Evolutionary conservation across 306 rosid genomes (phyloP).

Genomic region (Hippophae rhamnoides): DNA sequence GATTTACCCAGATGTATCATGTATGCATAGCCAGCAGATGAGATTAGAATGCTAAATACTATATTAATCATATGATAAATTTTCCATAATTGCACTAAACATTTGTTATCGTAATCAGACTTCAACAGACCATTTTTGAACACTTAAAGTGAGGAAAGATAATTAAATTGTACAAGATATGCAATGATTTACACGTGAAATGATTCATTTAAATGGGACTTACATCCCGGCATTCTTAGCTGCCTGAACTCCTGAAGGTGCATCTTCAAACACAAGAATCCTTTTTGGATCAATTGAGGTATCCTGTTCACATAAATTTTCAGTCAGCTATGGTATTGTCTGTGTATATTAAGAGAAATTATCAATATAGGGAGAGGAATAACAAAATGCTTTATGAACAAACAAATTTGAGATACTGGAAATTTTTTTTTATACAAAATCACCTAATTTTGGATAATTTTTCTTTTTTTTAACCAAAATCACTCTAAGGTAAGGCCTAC

Average conservation of each 20-base stretch:
- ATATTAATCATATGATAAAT: no score
- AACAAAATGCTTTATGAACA: slow-evolving; percentile 1
- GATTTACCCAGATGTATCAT: no score
- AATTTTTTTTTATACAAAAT: no score
- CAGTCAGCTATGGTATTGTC: slow-evolving; percentile 14
- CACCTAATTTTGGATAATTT: no score
- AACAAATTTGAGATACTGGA: background rate
- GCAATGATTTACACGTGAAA: background rate
- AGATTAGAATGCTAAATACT: no score
- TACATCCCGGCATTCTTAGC: slow-evolving; percentile 93
- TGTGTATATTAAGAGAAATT: slow-evolving; percentile 11
- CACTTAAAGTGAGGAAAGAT: background rate
- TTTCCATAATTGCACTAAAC: no score
- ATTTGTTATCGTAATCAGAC: no score
- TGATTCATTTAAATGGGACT: slow-evolving; percentile 21
- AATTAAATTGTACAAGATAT: no score
- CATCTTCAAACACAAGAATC: slow-evolving; percentile 87
- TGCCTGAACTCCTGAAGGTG: slow-evolving; percentile 87
- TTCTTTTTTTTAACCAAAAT: no score
- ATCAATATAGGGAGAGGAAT: slow-evolving; percentile 7
- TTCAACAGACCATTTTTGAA: no score
- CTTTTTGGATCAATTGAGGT: slow-evolving; percentile 48
- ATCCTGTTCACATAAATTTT: slow-evolving; percentile 46
- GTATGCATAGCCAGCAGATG: no score
- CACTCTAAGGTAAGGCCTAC: no score